phyloP scores from a whole-genome alignment of 306 rosid genomes.

The Quercus engelmannii region DNA sequence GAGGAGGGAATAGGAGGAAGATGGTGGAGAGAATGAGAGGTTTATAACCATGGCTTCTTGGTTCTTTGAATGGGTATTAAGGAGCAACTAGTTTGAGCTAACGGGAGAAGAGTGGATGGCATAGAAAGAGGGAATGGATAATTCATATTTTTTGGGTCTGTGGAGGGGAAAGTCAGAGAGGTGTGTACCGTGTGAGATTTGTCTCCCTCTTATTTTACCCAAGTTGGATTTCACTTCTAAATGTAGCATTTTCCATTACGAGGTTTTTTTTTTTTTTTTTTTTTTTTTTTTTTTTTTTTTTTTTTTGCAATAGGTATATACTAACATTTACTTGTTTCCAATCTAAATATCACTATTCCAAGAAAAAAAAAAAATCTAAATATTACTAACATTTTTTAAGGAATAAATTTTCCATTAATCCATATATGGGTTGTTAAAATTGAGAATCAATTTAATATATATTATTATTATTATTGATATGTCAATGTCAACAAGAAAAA shows the following conservation, averaged over 20 bases:
- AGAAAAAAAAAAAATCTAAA: too few relatives aligned
- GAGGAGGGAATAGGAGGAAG: slow-evolving; percentile 45
- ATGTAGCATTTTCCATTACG: not conserved
- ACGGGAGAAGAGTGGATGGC: slow-evolving; percentile 29
- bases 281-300: too few relatives aligned
- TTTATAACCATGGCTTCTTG: slow-evolving; percentile 60
- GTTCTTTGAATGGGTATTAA: slow-evolving; percentile 11
- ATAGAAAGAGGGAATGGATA: slow-evolving; percentile 51
- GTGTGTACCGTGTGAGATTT: not conserved
- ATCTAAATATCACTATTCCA: too few relatives aligned
- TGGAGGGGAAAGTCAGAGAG: slow-evolving; percentile 62
- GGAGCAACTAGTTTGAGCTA: slow-evolving; percentile 24
- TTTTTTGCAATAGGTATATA: too few relatives aligned
- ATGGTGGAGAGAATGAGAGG: slow-evolving; percentile 62
- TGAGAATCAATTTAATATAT: too few relatives aligned
- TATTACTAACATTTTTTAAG: too few relatives aligned
- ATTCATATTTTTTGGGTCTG: slow-evolving; percentile 46
- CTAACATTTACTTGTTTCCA: too few relatives aligned
- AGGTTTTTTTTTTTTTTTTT: not conserved
- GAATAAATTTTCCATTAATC: too few relatives aligned
- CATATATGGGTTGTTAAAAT: too few relatives aligned
- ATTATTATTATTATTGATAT: too few relatives aligned
- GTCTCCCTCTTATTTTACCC: slow-evolving; percentile 41
- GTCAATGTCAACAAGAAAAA: too few relatives aligned
- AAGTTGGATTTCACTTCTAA: not conserved